Evolutionary conservation across 2,329 filamentous ascomycete genomes (phyloP), one percentile per base, ranked within the genome.

Genomic region (Sclerotinia sclerotiorum): DNA sequence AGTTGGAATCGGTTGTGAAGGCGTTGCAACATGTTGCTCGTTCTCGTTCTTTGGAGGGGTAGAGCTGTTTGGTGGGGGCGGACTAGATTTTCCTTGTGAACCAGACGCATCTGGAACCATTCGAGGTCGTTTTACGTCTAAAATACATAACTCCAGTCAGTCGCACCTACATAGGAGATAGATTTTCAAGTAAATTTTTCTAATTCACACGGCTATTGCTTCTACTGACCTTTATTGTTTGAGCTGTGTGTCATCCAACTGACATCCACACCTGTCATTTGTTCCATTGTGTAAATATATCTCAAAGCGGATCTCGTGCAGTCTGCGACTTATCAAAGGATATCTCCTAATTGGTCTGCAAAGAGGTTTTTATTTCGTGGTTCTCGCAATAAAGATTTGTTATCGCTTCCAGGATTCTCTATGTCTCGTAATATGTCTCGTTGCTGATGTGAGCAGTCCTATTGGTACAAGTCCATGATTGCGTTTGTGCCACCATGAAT

Each of bases 191-290:
- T 32, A 35, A 46, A 64, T 52, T 51, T 72, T 74, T 44, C 69
- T 76, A 73, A 74, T 74, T 74, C 76, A 35, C 69, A 49, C 70
- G 66, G 70, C 48, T 70, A 51, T 19, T 69, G 49, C 51, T 24
- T 44, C 24, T 54, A 73, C 76, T 58, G 70, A 78, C 77, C 77
- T 75, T 75, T 77, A 29, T 70, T 67, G 48, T 60, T 68, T 49
- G 71, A 68, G 58, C 70, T 74, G 39, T 76, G 73, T 73, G 69
- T 76, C 74, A 78, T 76, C 76, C 76, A 78, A 48, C 74, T 76
- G 51, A 77, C 73, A 70, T 78, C 76, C 27, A 78, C 74, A 19
- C 76, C 76, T 65, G 76, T 76, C 62, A 77, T 70, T 61, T 70
- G 74, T 71, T 78, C 76, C 77, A 78, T 78, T 24, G 51, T 71